Evolutionary conservation across 2,329 filamentous ascomycete genomes (phyloP), one percentile per base, ranked within the genome.

Genomic region (Monosporascus sp.): DNA sequence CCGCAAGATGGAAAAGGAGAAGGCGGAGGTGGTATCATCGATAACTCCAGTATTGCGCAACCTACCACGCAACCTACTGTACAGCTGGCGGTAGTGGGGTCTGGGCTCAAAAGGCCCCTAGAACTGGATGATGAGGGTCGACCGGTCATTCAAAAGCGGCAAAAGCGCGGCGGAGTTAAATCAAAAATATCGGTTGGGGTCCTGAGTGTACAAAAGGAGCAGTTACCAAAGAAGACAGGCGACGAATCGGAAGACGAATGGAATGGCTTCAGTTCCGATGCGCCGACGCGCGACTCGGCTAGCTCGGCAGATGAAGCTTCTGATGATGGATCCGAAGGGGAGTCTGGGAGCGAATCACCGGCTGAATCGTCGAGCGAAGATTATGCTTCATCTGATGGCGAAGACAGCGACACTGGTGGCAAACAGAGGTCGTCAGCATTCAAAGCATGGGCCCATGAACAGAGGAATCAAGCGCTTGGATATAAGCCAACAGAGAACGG

Each of bases 401-500:
- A 68, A 15, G 63, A 67, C 5, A 59, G 64, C 3, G 62, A 51
- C 22, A 50, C 56, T 68, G 71, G 6, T 50, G 70, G 59, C 59
- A 73, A 68, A 62, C 65, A 71, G 56, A 70, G 72, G 52, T 74
- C 73, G 42, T 83, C 81, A 2, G 90, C 90, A 0, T 99, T 99
- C 78, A 97, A 97, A 69, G 81, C 87, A 2, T 99, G 94, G 94
- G 94, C 94, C 20, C 84, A 86, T 31, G 84, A 89, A 62, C 88
- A 94, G 70, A 82, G 92, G 53, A 96, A 97, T 62, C 82, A 93
- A 62, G 87, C 89, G 5, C 75, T 95, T 34, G 92, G 91, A 0
- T 85, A 81, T 60, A 60, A 78, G 53, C 74, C 80, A 3, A 69
- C 72, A 38, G 71, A 76, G 14, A 69, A 69, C 36, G 70, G 63